Percentiles rank a stretch among this genome's conserved stretches.
phyloP scores from a whole-genome alignment of 176 grass and related monocot genomes.

The Aegilops bicornis region DNA sequence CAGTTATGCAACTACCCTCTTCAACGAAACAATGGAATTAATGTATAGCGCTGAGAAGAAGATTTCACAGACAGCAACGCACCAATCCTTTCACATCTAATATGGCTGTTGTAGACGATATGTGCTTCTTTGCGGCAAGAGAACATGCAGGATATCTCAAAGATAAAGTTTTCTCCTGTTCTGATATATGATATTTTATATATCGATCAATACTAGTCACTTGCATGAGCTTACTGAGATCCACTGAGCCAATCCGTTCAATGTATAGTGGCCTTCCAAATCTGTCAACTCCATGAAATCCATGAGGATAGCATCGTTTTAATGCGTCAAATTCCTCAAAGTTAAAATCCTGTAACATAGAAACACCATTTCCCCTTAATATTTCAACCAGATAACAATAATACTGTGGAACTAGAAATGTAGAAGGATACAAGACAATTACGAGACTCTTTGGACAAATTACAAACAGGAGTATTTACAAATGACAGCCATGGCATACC shows the following conservation, averaged over 20 bases:
- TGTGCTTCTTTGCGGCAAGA: constrained; percentile 65
- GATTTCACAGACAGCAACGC: constrained; percentile 23
- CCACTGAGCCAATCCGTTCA: constrained; percentile 71
- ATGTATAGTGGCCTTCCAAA: constrained; percentile 87
- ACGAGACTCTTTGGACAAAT: constrained; percentile 15
- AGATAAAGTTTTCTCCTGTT: constrained; percentile 91
- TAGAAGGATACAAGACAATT: background rate
- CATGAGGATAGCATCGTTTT: constrained; percentile 86
- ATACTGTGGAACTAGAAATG: background rate
- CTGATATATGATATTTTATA: constrained; percentile 87
- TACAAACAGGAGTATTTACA: constrained; percentile 3
- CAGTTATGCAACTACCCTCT: constrained; percentile 27
- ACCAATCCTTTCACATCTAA: constrained; percentile 90
- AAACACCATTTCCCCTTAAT: constrained; percentile 10
- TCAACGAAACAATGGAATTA: constrained; percentile 25
- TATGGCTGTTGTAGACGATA: constrained; percentile 82
- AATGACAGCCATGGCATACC: constrained; percentile 39
- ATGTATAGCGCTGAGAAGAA: constrained; percentile 9
- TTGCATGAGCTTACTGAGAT: constrained; percentile 65
- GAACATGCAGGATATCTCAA: constrained; percentile 90
- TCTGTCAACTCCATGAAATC: constrained; percentile 95
- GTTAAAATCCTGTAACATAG: constrained; percentile 72
- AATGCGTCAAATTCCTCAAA: constrained; percentile 83
- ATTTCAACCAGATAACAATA: background rate
- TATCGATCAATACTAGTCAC: constrained; percentile 70